Base-by-base conservation (phyloP, 306 rosid genomes). In the Rosa chinensis region DNA sequence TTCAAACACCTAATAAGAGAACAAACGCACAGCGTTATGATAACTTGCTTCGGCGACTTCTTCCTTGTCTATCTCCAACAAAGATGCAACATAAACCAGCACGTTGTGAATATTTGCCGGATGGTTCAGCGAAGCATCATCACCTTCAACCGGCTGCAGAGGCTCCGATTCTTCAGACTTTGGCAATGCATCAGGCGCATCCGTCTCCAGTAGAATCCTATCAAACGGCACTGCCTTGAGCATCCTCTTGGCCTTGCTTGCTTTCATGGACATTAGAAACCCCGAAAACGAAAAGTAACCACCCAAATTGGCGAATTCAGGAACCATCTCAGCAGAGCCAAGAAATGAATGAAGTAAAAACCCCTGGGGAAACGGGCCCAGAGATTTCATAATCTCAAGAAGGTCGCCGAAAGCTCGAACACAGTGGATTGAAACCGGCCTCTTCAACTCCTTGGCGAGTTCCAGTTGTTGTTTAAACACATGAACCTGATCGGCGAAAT, bases 261-360 rank as follows among this genome's bases (percentile, higher is more conserved):
- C 84, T 77, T 89, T 84, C 70, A 91, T 82, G 43, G 95, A 89
- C 99, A 90, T 89, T 18, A 92, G 89, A 84, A 89, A 95, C 70
- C 98, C 98, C 55, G 98, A 92, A 82, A 92, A 90, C 45, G 99
- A 95, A 85, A 95, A 92, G 80, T 89, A 91, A 47, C 90, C 93
- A 79, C 98, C 98, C 52, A 95, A 90, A 82, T 86, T 80, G 84
- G 93, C 82, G 82, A 95, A 91, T 82, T 91, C 90, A 47, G 95
- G 89, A 81, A 95, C 99, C 98, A 92, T 90, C 89, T 94, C 95
- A 58, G 96, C 96, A 10, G 97, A 95, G 71, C 99, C 97, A 23
- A 95, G 82, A 86, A 85, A 92, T 47, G 99, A 95, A 83, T 95
- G 98, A 82, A 95, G 94, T 84, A 95, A 84, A 49, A 95, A 80